These are phyloP conservation scores for Protea cynaroides DNA, from an alignment of 164 flowering plant genomes.

Conservation along the genomic window DNA sequence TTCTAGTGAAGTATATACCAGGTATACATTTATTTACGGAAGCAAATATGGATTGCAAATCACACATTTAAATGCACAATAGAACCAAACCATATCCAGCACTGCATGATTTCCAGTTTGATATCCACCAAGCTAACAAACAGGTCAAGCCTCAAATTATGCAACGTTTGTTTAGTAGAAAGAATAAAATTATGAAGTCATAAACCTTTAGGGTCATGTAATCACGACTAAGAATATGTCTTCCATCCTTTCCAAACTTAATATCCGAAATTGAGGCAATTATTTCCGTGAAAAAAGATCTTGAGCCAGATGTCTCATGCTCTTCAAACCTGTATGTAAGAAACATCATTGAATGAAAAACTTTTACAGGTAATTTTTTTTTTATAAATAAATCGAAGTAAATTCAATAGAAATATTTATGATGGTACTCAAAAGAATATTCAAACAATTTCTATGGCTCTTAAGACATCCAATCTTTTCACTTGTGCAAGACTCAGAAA, in stretches of 20 bases:
- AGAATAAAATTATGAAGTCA: background rate
- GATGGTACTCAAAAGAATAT: too few relatives aligned
- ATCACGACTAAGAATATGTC: background rate
- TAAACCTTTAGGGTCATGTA: background rate
- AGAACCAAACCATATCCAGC: background rate
- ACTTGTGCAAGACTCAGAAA: too few relatives aligned
- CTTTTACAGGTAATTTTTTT: background rate
- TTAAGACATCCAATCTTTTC: too few relatives aligned
- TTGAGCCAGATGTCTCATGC: background rate
- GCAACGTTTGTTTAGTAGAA: too few relatives aligned
- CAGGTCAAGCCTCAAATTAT: too few relatives aligned
- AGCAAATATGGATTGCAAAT: background rate
- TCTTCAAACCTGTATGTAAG: background rate
- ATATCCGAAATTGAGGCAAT: constrained; percentile 1
- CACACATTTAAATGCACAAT: background rate
- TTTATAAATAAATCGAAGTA: background rate
- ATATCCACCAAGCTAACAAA: too few relatives aligned
- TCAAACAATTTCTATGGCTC: too few relatives aligned
- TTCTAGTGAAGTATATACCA: background rate
- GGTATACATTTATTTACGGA: background rate
- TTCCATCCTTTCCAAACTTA: background rate
- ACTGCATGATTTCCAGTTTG: background rate
- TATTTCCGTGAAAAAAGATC: background rate
- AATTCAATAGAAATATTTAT: too few relatives aligned
- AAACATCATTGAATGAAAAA: background rate